Base-by-base conservation (phyloP, 202 grass and related monocot genomes). In the Schoenoplectus triqueter region DNA sequence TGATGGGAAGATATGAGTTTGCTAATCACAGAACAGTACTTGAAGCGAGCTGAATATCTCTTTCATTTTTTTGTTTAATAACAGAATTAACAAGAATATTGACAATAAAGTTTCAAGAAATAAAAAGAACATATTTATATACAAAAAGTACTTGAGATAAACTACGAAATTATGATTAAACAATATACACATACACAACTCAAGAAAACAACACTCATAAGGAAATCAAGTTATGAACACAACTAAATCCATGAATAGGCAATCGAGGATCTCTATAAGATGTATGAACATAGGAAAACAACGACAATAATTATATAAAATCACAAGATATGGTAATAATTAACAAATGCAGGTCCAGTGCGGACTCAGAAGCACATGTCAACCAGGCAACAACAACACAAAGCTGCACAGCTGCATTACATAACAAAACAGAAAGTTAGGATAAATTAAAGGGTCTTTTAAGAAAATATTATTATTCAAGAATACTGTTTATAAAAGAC, bases 301-400 rank as follows among this genome's bases (percentile, higher is more conserved):
- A 57, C 31, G 14, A 59, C 19, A 61, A 60, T 5, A 60, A 78
- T 20, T 6, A 50, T 10, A 71, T 7, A 78, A 40, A 78, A 78
- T 78, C 2, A 78, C 13, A 13, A 61, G 39, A 61, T 18, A 42
- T 44, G 13, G 44, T 78, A 6, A 74, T 11, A 5, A 49, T 5
- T 22, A 2, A 54, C 6, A 22, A 54, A 54, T 75, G 9, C 3
- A 0, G 71, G 71, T 13, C 6, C 41, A 64, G 15, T 65, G 2
- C 5, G 11, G 47, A 15, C 44, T 41, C 69, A 97, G 91, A 93
- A 92, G 89, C 94, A 97, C 91, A 86, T 92, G 80, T 97, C 94
- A 18, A 97, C 84, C 10, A 93, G 10, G 88, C 91, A 97, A 75
- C 94, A 97, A 86, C 94, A 97, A 81, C 91, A 97, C 47, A 97